Evolutionary conservation across 768 basidiomycete genomes (phyloP).

Genomic region (Lactifluus volemus): DNA sequence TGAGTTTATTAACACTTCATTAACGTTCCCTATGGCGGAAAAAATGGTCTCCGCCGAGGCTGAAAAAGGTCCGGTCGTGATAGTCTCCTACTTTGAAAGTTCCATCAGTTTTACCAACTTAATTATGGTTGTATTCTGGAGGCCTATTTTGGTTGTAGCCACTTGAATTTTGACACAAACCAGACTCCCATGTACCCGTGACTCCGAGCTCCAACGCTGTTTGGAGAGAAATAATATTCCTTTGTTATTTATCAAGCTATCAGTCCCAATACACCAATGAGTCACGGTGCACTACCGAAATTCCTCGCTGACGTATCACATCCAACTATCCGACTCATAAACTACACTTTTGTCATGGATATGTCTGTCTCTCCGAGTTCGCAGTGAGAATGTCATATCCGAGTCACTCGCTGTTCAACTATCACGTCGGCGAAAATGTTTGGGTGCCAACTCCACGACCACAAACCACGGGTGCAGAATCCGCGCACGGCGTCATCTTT

Average conservation of each 20-base stretch:
- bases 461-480: slow-evolving; percentile 78
- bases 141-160: not conserved
- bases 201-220: not conserved
- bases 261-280: too few species aligned
- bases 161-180: not conserved
- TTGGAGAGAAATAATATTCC: not conserved
- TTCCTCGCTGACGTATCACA: not conserved
- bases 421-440: slow-evolving; percentile 74
- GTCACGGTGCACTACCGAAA: not conserved
- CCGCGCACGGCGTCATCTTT: slow-evolving; percentile 65
- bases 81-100: not conserved
- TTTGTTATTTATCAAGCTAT: not conserved
- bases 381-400: not conserved
- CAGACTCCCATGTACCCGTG: not conserved
- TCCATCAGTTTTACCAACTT: not conserved
- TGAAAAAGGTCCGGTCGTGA: not conserved
- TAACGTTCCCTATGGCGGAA: not conserved
- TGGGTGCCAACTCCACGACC: slow-evolving; percentile 84
- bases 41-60: not conserved
- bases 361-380: not conserved
- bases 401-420: not conserved
- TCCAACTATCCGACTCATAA: not conserved
- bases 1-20: not conserved
- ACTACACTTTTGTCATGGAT: not conserved
- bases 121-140: not conserved